A percentile compares a stretch with the other conserved stretches of the same genome.
Conservation (phyloP, 306 rosid genomes). For the Prunus campanulata region DNA sequence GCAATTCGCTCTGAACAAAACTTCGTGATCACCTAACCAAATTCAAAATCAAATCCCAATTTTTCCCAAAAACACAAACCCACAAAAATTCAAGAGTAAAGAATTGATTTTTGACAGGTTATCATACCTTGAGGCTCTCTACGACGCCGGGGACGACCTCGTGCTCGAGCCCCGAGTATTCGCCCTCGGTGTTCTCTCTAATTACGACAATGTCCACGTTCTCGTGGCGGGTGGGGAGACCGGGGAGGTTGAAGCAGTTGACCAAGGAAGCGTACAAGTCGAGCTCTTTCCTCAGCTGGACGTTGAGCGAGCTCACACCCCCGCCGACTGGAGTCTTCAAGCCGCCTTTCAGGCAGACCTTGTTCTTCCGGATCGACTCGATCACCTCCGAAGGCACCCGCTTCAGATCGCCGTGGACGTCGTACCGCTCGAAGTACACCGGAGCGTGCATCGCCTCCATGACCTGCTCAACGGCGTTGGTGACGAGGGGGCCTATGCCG, state of each 20-base stretch:
- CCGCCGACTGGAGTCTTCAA: slow-evolving; percentile 87
- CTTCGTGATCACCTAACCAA: slow-evolving; percentile 82
- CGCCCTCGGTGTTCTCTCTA: slow-evolving; percentile 94
- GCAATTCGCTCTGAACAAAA: slow-evolving; percentile 89
- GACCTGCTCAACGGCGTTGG: slow-evolving; percentile 81
- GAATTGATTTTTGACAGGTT: not conserved
- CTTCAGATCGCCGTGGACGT: slow-evolving; percentile 75
- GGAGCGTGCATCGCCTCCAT: slow-evolving; percentile 98
- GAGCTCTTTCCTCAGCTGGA: slow-evolving; percentile 82
- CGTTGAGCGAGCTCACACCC: slow-evolving; percentile 73
- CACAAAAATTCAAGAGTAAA: not conserved
- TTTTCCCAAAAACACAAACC: not conserved
- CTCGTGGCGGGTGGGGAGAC: slow-evolving; percentile 72
- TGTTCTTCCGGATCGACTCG: slow-evolving; percentile 77
- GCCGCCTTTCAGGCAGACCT: slow-evolving; percentile 84
- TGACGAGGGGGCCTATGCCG: slow-evolving; percentile 82
- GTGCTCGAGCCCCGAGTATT: slow-evolving; percentile 92
- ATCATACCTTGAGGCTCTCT: slow-evolving; percentile 83
- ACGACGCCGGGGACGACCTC: slow-evolving; percentile 98
- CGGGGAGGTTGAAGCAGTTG: slow-evolving; percentile 60
- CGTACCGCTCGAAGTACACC: slow-evolving; percentile 71
- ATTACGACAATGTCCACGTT: slow-evolving; percentile 85
- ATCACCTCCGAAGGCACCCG: slow-evolving; percentile 63
- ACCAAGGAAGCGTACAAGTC: slow-evolving; percentile 83
- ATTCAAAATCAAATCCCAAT: not conserved